Conservation (phyloP, 73 alveolate genomes). For the Symbiodinium pilosum region DNA sequence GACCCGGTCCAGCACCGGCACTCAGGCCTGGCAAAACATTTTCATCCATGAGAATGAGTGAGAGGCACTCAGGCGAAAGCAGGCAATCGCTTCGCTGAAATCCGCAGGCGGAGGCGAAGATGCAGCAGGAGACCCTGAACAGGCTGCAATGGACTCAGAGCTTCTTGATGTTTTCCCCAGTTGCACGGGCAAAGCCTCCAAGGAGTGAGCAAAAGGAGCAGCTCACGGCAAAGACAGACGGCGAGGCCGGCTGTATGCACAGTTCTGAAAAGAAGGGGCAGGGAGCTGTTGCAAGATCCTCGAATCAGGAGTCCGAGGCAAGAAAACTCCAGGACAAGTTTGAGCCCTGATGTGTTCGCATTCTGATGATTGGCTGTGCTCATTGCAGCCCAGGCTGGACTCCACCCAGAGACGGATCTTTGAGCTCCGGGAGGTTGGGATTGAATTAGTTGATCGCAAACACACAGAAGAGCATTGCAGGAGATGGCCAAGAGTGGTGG, state of each 20-base stretch:
- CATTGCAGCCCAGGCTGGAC: constrained; percentile 32
- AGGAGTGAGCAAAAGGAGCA: constrained; percentile 63
- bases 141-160: constrained; percentile 13
- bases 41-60: no score
- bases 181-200: neutral
- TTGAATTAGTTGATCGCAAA: neutral
- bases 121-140: constrained; percentile 77
- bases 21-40: constrained; percentile 12
- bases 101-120: constrained; percentile 61
- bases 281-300: neutral
- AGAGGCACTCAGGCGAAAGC: neutral
- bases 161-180: neutral
- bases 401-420: constrained; percentile 81
- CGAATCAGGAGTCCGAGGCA: constrained; percentile 26
- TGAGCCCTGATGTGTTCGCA: neutral
- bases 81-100: no score
- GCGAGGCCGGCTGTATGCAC: neutral
- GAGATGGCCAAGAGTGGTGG: constrained; percentile 83
- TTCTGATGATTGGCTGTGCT: neutral
- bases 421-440: constrained; percentile 70
- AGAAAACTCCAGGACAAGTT: constrained; percentile 62
- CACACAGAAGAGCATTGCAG: neutral
- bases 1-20: constrained; percentile 53
- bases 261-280: no score
- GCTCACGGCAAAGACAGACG: constrained; percentile 35